Evolutionary conservation across 176 grass and related monocot species (phyloP).

Genomic region (Oryza glaberrima): DNA sequence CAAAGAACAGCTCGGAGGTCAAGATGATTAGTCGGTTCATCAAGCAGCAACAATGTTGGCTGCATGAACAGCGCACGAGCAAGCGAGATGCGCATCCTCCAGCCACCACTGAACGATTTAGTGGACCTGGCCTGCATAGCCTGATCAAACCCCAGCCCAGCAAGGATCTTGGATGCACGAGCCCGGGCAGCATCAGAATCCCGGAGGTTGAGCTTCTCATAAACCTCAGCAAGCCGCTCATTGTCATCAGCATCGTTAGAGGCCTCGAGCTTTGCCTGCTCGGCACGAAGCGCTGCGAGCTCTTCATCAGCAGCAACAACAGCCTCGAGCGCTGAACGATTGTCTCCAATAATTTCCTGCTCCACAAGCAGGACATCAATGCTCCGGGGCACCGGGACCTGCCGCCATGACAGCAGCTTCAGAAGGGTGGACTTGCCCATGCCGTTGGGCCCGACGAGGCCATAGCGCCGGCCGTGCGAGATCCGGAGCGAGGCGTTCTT

Average conservation of each 20-base stretch:
- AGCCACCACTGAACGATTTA: constrained; percentile 89
- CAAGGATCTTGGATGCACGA: constrained; percentile 78
- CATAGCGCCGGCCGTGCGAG: constrained; percentile 82
- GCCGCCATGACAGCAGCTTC: constrained; percentile 85
- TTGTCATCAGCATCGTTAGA: constrained; percentile 53
- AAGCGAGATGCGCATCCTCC: constrained; percentile 98
- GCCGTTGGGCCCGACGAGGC: constrained; percentile 90
- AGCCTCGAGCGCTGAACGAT: constrained; percentile 65
- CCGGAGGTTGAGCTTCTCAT: constrained; percentile 79
- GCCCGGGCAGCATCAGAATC: constrained; percentile 77
- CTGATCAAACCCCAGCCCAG: constrained; percentile 83
- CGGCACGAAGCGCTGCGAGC: constrained; percentile 75
- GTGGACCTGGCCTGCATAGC: constrained; percentile 82
- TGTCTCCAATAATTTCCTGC: constrained; percentile 87
- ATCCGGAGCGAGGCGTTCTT: constrained; percentile 84
- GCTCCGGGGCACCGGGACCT: constrained; percentile 82
- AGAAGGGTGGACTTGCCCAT: constrained; percentile 93
- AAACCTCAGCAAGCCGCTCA: constrained; percentile 70
- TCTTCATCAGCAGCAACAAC: constrained; percentile 88
- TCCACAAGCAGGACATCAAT: constrained; percentile 93
- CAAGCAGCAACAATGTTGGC: constrained; percentile 82
- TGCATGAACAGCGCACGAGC: constrained; percentile 98
- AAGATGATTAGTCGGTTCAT: constrained; percentile 94
- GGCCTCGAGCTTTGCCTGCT: constrained; percentile 72
- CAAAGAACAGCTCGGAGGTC: constrained; percentile 95